These are phyloP conservation scores for Huntiella moniliformis DNA, from an alignment of 2,329 filamentous ascomycete species.

Conservation along the genomic window DNA sequence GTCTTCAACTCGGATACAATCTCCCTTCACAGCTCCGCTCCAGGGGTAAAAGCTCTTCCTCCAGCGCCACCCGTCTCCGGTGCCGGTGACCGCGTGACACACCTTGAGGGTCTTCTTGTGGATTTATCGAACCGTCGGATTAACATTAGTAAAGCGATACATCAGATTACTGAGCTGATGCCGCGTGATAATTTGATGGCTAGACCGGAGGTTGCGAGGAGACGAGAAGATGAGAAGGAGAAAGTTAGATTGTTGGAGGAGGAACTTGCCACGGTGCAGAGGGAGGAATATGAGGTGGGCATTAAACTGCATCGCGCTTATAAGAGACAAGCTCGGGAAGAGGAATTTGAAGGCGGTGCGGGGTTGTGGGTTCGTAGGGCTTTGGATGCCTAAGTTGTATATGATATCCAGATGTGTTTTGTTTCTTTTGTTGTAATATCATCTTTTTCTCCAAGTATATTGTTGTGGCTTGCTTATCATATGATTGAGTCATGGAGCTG, in stretches of 20 bases:
- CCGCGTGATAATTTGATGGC: slow-evolving; percentile 50
- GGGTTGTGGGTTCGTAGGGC: slow-evolving; percentile 59
- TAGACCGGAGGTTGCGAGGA: slow-evolving; percentile 41
- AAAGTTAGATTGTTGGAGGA: slow-evolving; percentile 47
- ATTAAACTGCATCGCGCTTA: slow-evolving; percentile 55
- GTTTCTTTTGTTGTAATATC: no score
- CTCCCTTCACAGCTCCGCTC: slow-evolving; percentile 7
- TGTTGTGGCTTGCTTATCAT: no score
- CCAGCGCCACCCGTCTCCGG: slow-evolving; percentile 40
- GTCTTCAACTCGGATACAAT: slow-evolving; percentile 12
- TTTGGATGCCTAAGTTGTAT: not conserved
- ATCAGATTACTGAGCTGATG: slow-evolving; percentile 62
- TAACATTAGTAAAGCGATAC: slow-evolving; percentile 55
- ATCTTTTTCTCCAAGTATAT: no score
- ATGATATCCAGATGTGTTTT: no score
- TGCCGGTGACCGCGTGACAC: slow-evolving; percentile 44
- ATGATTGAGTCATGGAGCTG: no score
- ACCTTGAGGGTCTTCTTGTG: slow-evolving; percentile 46
- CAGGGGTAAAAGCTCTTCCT: slow-evolving; percentile 37
- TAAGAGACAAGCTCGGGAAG: slow-evolving; percentile 53
- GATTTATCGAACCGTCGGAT: slow-evolving; percentile 46
- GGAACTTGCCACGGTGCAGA: slow-evolving; percentile 54
- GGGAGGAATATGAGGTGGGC: slow-evolving; percentile 62
- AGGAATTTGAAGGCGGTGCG: slow-evolving; percentile 43
- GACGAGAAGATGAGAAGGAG: slow-evolving; percentile 37